These are phyloP conservation scores for Fistulina hepatica DNA, from an alignment of 1,284 basidiomycete genomes.

Conservation along the genomic window DNA sequence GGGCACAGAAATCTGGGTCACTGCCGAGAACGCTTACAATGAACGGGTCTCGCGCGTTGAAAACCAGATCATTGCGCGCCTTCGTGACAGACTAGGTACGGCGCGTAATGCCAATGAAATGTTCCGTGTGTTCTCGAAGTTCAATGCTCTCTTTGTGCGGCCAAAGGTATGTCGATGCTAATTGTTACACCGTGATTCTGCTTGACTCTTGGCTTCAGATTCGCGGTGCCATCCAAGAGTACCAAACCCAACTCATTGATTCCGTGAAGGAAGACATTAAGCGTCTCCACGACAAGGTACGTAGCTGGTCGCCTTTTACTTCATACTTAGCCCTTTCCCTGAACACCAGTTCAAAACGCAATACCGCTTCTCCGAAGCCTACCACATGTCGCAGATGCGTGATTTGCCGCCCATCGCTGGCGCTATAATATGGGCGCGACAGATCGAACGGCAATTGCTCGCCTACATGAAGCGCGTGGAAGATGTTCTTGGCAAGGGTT, in stretches of 20 bases:
- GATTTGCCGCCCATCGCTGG: constrained; percentile 96
- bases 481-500: constrained; percentile 95
- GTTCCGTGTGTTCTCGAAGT: constrained; percentile 98
- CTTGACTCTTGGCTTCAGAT: constrained; percentile 40
- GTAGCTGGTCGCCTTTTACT: constrained; percentile 3
- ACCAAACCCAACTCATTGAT: constrained; percentile 95
- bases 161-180: constrained; percentile 72
- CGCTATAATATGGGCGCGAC: constrained; percentile 96
- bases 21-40: constrained; percentile 95
- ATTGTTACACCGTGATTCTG: neutral
- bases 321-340: constrained; percentile 10
- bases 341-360: constrained; percentile 73
- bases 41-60: constrained; percentile 95
- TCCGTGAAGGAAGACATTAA: constrained; percentile 98
- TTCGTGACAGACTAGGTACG: constrained; percentile 89
- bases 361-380: constrained; percentile 91
- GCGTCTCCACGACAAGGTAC: constrained; percentile 82
- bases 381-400: constrained; percentile 97
- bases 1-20: constrained; percentile 97
- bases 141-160: constrained; percentile 94
- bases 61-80: constrained; percentile 92
- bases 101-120: constrained; percentile 97
- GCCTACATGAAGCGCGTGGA: constrained; percentile 99
- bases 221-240: constrained; percentile 96
- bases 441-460: constrained; percentile 93